Base-by-base conservation (phyloP, 768 basidiomycete species). In the Cubamyces lactineus region DNA sequence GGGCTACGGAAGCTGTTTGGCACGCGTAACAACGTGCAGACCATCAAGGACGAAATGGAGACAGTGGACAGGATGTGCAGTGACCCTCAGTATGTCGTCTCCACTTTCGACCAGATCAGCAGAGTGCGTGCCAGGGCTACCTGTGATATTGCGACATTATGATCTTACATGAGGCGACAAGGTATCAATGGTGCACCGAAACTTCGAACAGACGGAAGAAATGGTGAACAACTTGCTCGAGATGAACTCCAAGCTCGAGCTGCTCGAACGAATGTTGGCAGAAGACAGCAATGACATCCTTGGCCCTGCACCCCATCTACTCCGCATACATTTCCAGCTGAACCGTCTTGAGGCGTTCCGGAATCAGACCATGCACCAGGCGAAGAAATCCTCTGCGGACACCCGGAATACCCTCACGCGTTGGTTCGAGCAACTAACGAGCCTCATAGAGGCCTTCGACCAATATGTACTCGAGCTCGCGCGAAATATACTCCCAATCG, bases 181-280 rank as follows among this genome's bases (percentile, higher is more conserved):
- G 95, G 95, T 97, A 2, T 98, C 96, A 5, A 86, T 91, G 79
- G 91, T 98, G 2, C 96, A 98, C 73, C 84, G 96, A 8, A 95
- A 96, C 72, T 96, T 98, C 67, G 86, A 94, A 64, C 91, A 92
- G 57, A 97, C 95, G 0, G 92, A 96, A 72, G 94, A 96, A 66
- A 96, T 97, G 87, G 91, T 98, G 66, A 87, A 88, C 67, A 96
- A 96, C 70, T 82, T 98, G 43, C 80, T 93, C n/a, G 90, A 92
- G 53, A 97, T 98, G 92, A 88, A 89, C 66, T 80, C 87, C 23
- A 89, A 90, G 71, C 84, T 98, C 16, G 87, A 91, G 66, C 76
- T 84, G 63, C 79, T 98, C 47, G 87, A 94, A 68, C 81, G 82
- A 28, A 85, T 96, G 81, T 84, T 99, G 38, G 84, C 82, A 30